A percentile compares a stretch with the other conserved stretches of the same genome.
phyloP scores from a whole-genome alignment of 257 asterid genomes.

The Henckelia pumila region DNA sequence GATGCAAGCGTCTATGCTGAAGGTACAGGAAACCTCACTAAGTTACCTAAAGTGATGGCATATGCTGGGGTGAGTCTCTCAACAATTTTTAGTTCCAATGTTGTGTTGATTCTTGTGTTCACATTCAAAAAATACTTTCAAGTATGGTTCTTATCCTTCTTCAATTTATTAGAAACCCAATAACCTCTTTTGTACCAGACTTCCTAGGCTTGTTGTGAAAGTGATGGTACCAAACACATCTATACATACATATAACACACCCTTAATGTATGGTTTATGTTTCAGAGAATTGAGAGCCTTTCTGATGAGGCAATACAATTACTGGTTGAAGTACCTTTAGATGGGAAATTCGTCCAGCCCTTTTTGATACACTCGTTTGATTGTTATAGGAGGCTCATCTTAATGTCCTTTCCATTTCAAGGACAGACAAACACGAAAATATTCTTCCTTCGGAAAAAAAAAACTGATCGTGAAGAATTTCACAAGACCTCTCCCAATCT shows the following conservation, averaged over 20 bases:
- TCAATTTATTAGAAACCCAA: not conserved
- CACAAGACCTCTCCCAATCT: not conserved
- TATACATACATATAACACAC: not conserved
- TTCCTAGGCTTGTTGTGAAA: too few species aligned
- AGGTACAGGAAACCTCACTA: slow-evolving; percentile 89
- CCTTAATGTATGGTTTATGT: not conserved
- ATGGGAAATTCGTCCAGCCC: not conserved
- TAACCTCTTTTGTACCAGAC: not conserved
- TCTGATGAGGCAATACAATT: too few species aligned
- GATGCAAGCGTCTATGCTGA: slow-evolving; percentile 96
- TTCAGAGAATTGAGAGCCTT: not conserved
- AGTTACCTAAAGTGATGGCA: slow-evolving; percentile 66
- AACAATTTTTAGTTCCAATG: slow-evolving; percentile 9
- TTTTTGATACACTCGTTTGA: not conserved
- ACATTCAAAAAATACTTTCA: not conserved
- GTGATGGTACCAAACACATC: not conserved
- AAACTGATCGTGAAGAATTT: not conserved
- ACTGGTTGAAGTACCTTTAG: slow-evolving; percentile 1
- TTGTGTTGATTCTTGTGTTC: slow-evolving; percentile 19
- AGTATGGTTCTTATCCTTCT: not conserved
- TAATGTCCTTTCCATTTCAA: not conserved
- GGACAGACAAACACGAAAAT: not conserved
- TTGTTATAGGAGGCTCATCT: not conserved
- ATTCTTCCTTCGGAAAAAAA: not conserved
- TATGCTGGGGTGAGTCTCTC: slow-evolving; percentile 73